Base-by-base conservation (phyloP, 1,139 yeast species). In the Waltiozyma sp. region DNA sequence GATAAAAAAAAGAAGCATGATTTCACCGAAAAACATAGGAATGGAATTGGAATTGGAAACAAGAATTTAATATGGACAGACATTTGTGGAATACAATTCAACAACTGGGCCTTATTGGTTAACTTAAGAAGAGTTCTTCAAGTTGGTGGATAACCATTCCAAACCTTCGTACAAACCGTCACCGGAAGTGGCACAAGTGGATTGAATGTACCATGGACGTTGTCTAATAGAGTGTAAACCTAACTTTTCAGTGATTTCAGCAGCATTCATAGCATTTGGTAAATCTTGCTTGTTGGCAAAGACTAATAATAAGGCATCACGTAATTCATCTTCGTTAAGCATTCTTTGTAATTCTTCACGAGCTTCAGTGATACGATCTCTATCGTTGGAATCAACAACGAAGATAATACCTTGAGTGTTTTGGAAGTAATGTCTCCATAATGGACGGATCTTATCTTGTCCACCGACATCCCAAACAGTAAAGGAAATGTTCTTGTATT, bases 381-480 rank as follows among this genome's bases (percentile, higher is more conserved):
- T 80, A 68, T 86, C 95, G 72, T 85, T 86, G 53, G 93, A 81
- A 70, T 86, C 95, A 56, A 86, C 94, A 52, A 86, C 95, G 65
- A 85, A 86, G 64, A 86, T 86, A 63, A 86, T 84, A 71, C 95
- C 95, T 68, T 86, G 94, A 49, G 95, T 84, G 77, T 85, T 85
- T 69, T 85, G 93, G 82, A 78, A 84, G 70, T 85, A 86, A 69
- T 86, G 91, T 79, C 95, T 82, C 95, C 95, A 86, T 68, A 86
- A 73, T 47, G 95, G 94, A 73, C 95, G 83, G 64, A 86, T 85
- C 73, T 86, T 86, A 69, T 84, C 94, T 73, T 86, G 95, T 78
- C 95, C 95, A 81, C 95, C 95, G 61, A 86, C 95, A 77, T 86
- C 95, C 95, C 95, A 86, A 54, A 86, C 95, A 52, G 95, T 86